A percentile compares a stretch with the other conserved stretches of the same genome.
These are phyloP conservation scores for Colletotrichum paranaense DNA, from an alignment of 2,329 filamentous ascomycete species.

Conservation along the genomic window DNA sequence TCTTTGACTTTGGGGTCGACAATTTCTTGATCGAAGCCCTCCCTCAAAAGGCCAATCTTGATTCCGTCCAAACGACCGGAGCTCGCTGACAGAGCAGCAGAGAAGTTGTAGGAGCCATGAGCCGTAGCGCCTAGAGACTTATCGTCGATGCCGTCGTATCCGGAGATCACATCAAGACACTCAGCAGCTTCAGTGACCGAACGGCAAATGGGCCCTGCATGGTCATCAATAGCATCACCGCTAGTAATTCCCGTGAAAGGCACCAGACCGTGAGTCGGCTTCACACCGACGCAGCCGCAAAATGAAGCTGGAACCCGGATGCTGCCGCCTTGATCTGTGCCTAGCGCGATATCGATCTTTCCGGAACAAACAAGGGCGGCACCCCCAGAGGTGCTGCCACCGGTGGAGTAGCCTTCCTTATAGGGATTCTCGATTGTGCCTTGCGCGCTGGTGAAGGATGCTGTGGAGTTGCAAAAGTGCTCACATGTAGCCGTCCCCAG, in stretches of 20 bases:
- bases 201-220: conserved; percentile 56
- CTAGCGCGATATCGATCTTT: conserved; percentile 56
- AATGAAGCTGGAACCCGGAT: conserved; percentile 56
- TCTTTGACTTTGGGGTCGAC: conserved; percentile 53
- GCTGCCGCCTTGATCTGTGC: conserved; percentile 60
- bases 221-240: conserved; percentile 63
- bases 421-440: conserved; percentile 60
- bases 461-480: conserved; percentile 62
- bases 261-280: conserved; percentile 62
- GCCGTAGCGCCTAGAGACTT: conserved; percentile 48
- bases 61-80: conserved; percentile 44
- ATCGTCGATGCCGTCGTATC: conserved; percentile 61
- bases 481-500: conserved; percentile 64
- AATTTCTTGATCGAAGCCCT: conserved; percentile 54
- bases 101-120: conserved; percentile 44
- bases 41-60: conserved; percentile 55
- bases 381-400: conserved; percentile 61
- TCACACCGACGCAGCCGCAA: conserved; percentile 57
- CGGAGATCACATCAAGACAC: conserved; percentile 57
- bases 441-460: conserved; percentile 58
- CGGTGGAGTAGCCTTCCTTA: conserved; percentile 56
- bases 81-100: conserved; percentile 35
- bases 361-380: conserved; percentile 57
- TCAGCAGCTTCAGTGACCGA: conserved; percentile 53
- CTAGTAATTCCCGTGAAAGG: conserved; percentile 62